phyloP scores from a whole-genome alignment of 2,329 filamentous ascomycete genomes.

The Chaetomium sp. region DNA sequence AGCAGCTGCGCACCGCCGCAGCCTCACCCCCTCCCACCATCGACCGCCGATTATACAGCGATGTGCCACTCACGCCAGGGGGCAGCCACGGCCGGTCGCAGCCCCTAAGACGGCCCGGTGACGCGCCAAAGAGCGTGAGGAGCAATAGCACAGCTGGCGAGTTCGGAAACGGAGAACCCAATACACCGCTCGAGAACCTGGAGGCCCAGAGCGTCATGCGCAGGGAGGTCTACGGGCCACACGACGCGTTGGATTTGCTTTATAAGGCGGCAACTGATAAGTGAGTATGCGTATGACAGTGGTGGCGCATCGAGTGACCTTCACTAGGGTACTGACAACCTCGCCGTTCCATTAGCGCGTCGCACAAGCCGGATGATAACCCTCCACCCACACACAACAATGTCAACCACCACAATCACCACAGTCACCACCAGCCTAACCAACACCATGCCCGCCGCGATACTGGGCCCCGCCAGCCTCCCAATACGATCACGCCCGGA shows the following conservation, averaged over 20 bases:
- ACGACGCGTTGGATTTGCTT: constrained; percentile 85
- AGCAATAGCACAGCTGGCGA: constrained; percentile 32
- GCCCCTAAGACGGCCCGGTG: constrained; percentile 57
- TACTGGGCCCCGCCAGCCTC: constrained; percentile 14
- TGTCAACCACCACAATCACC: constrained; percentile 14
- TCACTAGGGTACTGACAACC: constrained; percentile 14
- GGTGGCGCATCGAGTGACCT: not conserved
- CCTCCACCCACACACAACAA: constrained; percentile 5
- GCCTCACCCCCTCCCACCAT: constrained; percentile 30
- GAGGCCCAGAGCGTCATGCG: constrained; percentile 61
- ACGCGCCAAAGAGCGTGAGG: constrained; percentile 30
- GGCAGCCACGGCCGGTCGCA: constrained; percentile 59
- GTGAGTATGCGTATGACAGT: constrained; percentile 19
- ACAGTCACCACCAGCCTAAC: not conserved
- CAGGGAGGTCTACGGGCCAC: constrained; percentile 76
- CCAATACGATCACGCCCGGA: constrained; percentile 11
- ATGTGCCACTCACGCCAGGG: constrained; percentile 57
- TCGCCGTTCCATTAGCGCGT: constrained; percentile 10
- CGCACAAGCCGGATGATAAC: constrained; percentile 19
- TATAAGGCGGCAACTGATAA: constrained; percentile 76
- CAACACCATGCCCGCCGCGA: constrained; percentile 7
- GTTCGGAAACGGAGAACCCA: constrained; percentile 46
- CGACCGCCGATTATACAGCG: constrained; percentile 43
- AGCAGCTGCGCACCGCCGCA: constrained; percentile 50
- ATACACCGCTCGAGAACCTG: constrained; percentile 57